Conservation (phyloP, 163 green algal species). For the Chlamydomonas reinhardtii region DNA sequence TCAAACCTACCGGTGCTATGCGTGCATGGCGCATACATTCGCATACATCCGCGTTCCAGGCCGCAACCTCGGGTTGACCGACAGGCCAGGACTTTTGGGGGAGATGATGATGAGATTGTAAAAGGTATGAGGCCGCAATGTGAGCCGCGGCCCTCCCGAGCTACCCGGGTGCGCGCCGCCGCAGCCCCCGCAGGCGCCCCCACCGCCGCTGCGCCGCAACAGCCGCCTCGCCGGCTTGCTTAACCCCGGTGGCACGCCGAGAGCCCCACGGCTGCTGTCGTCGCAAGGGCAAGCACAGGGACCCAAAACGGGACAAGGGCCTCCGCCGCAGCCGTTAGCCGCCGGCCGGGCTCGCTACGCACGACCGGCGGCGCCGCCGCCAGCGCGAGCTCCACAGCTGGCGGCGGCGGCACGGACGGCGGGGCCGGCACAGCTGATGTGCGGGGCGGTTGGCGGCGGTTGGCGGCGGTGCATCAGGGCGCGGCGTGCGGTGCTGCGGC, state of each 20-base stretch:
- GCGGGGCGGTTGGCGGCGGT: too few relatives aligned
- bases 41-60: too few relatives aligned
- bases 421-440: too few relatives aligned
- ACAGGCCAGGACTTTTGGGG: neutral
- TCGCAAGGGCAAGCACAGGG: constrained; percentile 46
- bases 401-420: neutral
- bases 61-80: too few relatives aligned
- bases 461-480: neutral
- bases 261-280: constrained; percentile 11
- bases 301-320: too few relatives aligned
- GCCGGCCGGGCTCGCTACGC: too few relatives aligned
- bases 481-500: too few relatives aligned
- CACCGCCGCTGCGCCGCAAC: neutral
- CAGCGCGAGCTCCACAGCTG: constrained; percentile 27
- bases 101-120: constrained; percentile 50
- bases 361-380: neutral
- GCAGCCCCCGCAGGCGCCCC: neutral
- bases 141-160: neutral
- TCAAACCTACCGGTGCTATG: too few relatives aligned
- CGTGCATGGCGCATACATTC: too few relatives aligned
- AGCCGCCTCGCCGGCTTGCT: neutral
- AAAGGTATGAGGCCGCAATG: constrained; percentile 42
- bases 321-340: neutral
- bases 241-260: constrained; percentile 25
- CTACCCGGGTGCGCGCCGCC: neutral